These are phyloP conservation scores for Podospora pseudopauciseta DNA, from an alignment of 495 filamentous ascomycete species.

Conservation along the genomic window DNA sequence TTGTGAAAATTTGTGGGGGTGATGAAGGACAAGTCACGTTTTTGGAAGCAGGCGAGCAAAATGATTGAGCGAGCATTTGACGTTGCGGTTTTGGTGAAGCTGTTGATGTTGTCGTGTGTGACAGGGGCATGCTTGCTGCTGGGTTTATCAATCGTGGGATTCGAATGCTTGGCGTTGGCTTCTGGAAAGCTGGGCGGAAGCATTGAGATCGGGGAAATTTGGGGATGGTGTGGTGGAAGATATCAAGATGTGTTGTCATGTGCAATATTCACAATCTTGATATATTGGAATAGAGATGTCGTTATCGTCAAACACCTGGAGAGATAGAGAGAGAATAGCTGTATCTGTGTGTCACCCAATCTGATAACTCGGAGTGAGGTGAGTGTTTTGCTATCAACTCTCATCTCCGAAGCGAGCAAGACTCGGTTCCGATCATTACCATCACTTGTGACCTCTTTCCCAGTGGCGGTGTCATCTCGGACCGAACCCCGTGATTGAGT, in stretches of 20 bases:
- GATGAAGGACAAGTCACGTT: no score
- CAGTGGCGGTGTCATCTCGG: not conserved
- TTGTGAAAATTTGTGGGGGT: not conserved
- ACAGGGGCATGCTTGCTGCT: not conserved
- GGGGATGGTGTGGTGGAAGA: not conserved
- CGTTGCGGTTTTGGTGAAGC: not conserved
- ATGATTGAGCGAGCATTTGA: not conserved
- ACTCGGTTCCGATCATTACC: not conserved
- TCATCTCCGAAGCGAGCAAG: not conserved
- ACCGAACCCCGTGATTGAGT: not conserved
- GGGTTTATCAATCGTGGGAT: not conserved
- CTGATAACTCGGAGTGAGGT: not conserved
- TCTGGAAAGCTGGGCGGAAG: not conserved
- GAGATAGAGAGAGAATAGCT: not conserved
- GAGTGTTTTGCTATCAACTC: not conserved
- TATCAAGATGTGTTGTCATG: not conserved
- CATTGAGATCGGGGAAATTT: not conserved
- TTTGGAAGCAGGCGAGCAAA: not conserved
- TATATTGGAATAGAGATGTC: not conserved
- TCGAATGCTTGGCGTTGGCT: not conserved
- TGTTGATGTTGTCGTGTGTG: not conserved
- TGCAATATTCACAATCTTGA: not conserved
- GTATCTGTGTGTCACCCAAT: not conserved
- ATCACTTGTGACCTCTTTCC: not conserved
- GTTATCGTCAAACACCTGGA: not conserved